Percentiles rank a stretch among this genome's conserved stretches.
Conservation (phyloP, 805 yeast species). For the Yamadazyma kitorensis region DNA sequence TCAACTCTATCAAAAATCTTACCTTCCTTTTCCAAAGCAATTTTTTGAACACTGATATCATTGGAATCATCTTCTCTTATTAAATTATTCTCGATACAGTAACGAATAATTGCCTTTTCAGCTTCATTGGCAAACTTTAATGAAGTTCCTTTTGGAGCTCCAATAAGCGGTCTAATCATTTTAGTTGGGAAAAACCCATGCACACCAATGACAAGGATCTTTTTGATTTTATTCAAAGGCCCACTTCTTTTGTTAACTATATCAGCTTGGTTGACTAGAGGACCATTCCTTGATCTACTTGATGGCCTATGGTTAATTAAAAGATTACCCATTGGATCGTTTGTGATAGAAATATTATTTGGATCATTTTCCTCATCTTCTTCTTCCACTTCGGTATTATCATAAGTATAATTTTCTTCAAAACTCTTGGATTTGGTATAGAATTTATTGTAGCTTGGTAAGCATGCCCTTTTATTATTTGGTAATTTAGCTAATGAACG, state of each 20-base stretch:
- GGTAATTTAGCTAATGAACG: conserved; percentile 35
- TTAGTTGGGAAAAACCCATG: conserved; percentile 95
- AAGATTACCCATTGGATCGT: conserved; percentile 40
- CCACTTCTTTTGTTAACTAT: conserved; percentile 26
- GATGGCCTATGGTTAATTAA: conserved; percentile 28
- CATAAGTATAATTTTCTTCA: conserved; percentile 11
- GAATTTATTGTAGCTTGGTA: conserved; percentile 34
- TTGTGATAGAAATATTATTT: conserved; percentile 35
- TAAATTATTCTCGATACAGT: conserved; percentile 46
- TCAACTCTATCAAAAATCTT: conserved; percentile 83
- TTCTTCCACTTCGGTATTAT: conserved; percentile 22
- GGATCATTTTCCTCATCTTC: conserved; percentile 31
- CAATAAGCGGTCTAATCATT: conserved; percentile 80
- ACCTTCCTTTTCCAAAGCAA: conserved; percentile 93
- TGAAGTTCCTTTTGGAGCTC: conserved; percentile 97
- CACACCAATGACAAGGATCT: conserved; percentile 82
- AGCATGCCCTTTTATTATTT: conserved; percentile 34
- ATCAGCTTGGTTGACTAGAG: conserved; percentile 7
- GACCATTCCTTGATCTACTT: conserved; percentile 8
- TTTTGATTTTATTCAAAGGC: conserved; percentile 39
- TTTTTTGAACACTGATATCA: conserved; percentile 65
- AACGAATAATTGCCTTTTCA: conserved; percentile 67
- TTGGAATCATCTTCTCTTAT: conserved; percentile 29
- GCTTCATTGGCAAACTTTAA: conserved; percentile 88
- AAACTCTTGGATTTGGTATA: conserved; percentile 17